Conservation (phyloP, 805 yeast genomes). For the Kuraishia borneana region DNA sequence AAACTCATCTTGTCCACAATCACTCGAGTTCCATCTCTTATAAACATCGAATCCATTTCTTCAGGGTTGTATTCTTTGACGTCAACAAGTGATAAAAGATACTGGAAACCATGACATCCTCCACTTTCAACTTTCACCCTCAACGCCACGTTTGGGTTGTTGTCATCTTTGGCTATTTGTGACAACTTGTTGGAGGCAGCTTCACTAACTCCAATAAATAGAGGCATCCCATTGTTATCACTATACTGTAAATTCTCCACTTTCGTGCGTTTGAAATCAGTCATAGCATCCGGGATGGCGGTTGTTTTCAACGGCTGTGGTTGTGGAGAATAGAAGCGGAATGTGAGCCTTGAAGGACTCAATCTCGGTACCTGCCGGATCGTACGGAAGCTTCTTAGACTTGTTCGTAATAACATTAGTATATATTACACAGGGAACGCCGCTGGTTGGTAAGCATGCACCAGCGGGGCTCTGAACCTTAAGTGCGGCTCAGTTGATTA, state of each 20-base stretch:
- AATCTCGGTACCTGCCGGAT: too few relatives aligned
- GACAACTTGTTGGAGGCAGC: constrained; percentile 42
- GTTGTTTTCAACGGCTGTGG: too few relatives aligned
- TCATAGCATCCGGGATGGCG: constrained; percentile 4
- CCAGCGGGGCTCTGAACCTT: neutral
- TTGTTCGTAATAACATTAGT: too few relatives aligned
- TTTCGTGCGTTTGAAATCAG: constrained; percentile 19
- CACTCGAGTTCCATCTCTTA: constrained; percentile 58
- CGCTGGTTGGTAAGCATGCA: neutral
- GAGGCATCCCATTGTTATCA: constrained; percentile 21
- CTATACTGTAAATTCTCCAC: constrained; percentile 20
- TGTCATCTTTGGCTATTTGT: constrained; percentile 38
- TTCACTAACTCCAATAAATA: constrained; percentile 34
- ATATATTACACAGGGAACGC: too few relatives aligned
- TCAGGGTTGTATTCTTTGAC: constrained; percentile 21
- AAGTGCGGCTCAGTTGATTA: constrained; percentile 1
- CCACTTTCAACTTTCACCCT: constrained; percentile 83
- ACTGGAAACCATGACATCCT: constrained; percentile 97
- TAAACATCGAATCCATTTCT: constrained; percentile 39
- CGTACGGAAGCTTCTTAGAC: too few relatives aligned
- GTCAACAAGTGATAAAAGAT: constrained; percentile 45
- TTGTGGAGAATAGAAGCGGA: too few relatives aligned
- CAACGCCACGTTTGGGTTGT: constrained; percentile 50
- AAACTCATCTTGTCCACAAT: constrained; percentile 74
- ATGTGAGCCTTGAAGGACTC: too few relatives aligned